Evolutionary conservation across 495 filamentous ascomycete species (phyloP).

Genomic region (Tuber microsphaerosporum): DNA sequence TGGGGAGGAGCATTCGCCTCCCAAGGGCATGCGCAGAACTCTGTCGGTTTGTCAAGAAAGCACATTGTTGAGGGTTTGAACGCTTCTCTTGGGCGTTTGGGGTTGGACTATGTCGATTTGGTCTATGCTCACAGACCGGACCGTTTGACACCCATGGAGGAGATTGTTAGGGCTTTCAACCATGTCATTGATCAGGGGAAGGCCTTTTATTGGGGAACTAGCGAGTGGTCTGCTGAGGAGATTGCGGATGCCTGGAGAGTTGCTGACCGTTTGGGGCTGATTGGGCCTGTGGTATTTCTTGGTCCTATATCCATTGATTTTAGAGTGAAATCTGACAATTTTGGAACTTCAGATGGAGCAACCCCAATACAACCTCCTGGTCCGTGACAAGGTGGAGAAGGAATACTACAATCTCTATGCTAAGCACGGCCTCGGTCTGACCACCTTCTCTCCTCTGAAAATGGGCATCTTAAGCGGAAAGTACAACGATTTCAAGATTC

Average conservation of each 20-base stretch:
- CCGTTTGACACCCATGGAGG: constrained; percentile 75
- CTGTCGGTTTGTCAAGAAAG: constrained; percentile 67
- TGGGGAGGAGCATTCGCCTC: constrained; percentile 59
- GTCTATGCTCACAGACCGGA: constrained; percentile 83
- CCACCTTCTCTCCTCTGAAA: constrained; percentile 65
- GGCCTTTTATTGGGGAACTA: constrained; percentile 87
- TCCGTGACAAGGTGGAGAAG: constrained; percentile 65
- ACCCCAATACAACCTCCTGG: constrained; percentile 74
- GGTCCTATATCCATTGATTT: neutral
- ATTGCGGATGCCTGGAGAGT: constrained; percentile 68
- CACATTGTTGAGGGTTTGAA: constrained; percentile 69
- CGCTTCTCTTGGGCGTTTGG: constrained; percentile 59
- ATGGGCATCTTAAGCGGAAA: constrained; percentile 72
- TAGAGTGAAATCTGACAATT: constrained; percentile 7
- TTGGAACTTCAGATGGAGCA: constrained; percentile 58
- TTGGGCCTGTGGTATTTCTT: constrained; percentile 55
- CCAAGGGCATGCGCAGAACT: constrained; percentile 45
- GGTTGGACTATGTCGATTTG: constrained; percentile 69
- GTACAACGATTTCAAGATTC: constrained; percentile 61
- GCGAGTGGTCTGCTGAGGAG: constrained; percentile 76
- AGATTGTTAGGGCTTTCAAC: constrained; percentile 79
- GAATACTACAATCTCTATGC: constrained; percentile 64
- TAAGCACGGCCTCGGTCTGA: constrained; percentile 61
- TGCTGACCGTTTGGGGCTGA: constrained; percentile 66
- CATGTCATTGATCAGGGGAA: constrained; percentile 68